Conservation (phyloP, 139 green algal species). For the Monoraphidium neglectum region DNA sequence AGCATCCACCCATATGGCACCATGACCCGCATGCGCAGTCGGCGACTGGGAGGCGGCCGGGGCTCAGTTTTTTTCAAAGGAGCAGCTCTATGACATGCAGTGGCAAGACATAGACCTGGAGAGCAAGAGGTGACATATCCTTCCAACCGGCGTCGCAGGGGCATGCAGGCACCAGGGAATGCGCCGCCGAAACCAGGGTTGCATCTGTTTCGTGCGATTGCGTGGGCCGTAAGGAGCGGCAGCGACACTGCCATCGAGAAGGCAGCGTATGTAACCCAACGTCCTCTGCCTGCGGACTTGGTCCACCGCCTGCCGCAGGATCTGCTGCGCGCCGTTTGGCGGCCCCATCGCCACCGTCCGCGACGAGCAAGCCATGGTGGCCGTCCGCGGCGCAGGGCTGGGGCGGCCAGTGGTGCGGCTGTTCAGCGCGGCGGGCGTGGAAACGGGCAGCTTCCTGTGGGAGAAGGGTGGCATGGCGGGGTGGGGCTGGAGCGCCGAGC, state of each 20-base stretch:
- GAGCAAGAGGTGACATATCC: slow-evolving; percentile 47
- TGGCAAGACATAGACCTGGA: slow-evolving; percentile 65
- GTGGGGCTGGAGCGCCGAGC: slow-evolving; percentile 74
- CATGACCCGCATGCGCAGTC: slow-evolving; percentile 44
- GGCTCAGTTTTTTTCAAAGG: slow-evolving; percentile 60
- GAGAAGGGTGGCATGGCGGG: slow-evolving; percentile 62
- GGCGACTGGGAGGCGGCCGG: slow-evolving; percentile 71
- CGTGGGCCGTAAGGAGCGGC: background rate
- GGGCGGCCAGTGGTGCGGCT: slow-evolving; percentile 62
- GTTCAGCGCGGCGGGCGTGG: slow-evolving; percentile 60
- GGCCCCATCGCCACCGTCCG: slow-evolving; percentile 83
- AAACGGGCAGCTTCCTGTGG: slow-evolving; percentile 68
- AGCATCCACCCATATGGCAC: too few relatives aligned
- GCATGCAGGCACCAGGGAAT: background rate
- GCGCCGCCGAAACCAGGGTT: too few relatives aligned
- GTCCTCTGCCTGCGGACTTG: too few relatives aligned
- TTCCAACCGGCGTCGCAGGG: slow-evolving; percentile 1
- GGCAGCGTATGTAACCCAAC: too few relatives aligned
- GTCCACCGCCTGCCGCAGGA: slow-evolving; percentile 27
- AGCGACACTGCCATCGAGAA: background rate
- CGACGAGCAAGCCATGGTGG: slow-evolving; percentile 81
- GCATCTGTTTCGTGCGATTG: background rate
- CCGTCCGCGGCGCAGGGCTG: slow-evolving; percentile 41
- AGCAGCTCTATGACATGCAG: slow-evolving; percentile 68
- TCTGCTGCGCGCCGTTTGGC: slow-evolving; percentile 61